Evolutionary conservation across 345 rosid genomes (phyloP).

Genomic region (Eucalyptus cloeziana): DNA sequence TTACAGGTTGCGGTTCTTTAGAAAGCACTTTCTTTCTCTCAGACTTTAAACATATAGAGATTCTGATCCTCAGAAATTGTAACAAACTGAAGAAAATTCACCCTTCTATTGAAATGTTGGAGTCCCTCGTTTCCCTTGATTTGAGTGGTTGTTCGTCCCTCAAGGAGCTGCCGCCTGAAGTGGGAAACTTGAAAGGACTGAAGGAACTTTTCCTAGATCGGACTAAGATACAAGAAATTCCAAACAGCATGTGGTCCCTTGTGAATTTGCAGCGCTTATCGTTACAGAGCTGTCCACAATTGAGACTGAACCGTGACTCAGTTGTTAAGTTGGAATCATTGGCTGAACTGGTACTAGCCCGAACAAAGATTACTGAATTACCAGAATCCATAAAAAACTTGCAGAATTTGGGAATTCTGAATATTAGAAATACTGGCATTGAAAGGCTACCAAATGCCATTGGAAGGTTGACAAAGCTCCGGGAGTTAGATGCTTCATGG

Average conservation of each 20-base stretch:
- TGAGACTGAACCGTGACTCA: background rate
- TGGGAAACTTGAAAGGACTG: background rate
- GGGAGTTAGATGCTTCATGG: background rate
- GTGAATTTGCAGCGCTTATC: background rate
- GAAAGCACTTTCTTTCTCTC: background rate
- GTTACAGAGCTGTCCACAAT: background rate
- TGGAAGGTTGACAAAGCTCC: background rate
- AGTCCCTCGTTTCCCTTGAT: background rate
- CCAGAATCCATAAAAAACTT: background rate
- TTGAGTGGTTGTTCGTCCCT: background rate
- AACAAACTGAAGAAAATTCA: rapidly evolving
- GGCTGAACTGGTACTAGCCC: background rate
- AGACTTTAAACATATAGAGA: background rate
- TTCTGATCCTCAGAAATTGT: background rate
- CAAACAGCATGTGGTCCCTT: background rate
- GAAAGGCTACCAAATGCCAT: rapidly evolving
- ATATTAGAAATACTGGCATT: rapidly evolving
- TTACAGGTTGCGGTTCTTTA: background rate
- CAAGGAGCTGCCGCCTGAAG: background rate
- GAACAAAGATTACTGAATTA: background rate
- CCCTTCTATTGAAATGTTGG: background rate
- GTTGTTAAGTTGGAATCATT: background rate
- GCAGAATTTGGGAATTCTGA: background rate
- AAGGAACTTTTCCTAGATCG: background rate
- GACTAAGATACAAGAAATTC: background rate